Evolutionary conservation across 208 protist species (phyloP), one percentile per base, ranked within the genome.

Genomic region (Trypanosoma brucei): DNA sequence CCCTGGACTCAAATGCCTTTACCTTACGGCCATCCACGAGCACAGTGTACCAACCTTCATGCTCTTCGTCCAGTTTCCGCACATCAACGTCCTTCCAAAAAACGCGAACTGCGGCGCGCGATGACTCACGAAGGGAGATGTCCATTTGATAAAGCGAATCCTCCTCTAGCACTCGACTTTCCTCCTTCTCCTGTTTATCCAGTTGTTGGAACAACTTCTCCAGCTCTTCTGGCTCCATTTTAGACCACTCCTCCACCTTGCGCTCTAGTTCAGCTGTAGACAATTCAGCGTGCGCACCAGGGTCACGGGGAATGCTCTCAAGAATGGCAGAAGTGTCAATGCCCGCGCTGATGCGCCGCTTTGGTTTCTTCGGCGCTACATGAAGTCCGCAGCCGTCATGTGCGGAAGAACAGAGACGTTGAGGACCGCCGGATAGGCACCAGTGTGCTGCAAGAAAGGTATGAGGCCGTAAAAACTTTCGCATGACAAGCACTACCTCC

Each of bases 81-180:
- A 96, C 87, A 40, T 86, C 82, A 11, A 96, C 91, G 54, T 92
- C 84, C 54, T 83, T 91, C 84, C 86, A 96, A 63, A 96, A 96
- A 36, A 94, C 87, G 30, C 86, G 87, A 37, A 85, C 78, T 9
- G 77, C 91, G 33, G 80, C 72, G 14, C 59, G 48, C 55, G 72
- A 76, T 53, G 83, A 84, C 35, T 85, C 72, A 59, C 81, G 81
- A 37, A 92, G 69, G 2, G 90, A 96, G 3, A 96, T 83, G 44
- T 96, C 90, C 86, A 96, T 93, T 70, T 96, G 90, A 55, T 93
- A 93, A 14, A 96, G 72, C 52, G 85, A 86, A 69, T 96, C 90
- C 58, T 93, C 83, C 54, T 62, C 71, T 22, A 96, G 82, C 52
- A 92, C 83, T 33, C 78, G 77, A 60, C 81, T 88, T 55, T 81